Evolutionary conservation across 768 basidiomycete genomes (phyloP), one percentile per base, ranked within the genome.

Genomic region (Boletus rubescentipes): DNA sequence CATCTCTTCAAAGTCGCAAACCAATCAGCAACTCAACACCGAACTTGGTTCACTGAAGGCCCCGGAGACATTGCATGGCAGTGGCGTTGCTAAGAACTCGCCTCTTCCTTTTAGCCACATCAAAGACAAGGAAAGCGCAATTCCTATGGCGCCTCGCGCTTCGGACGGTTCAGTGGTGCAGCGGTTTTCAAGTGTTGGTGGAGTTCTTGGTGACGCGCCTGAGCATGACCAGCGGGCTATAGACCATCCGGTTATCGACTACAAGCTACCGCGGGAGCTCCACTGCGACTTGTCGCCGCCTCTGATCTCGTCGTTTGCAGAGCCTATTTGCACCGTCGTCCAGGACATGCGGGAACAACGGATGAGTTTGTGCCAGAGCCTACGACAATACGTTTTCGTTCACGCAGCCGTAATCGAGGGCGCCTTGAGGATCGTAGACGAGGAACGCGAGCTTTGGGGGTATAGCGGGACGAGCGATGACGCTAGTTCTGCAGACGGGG

Each of bases 271-370:
- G 16, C 75, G 89, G 34, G 71, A 72, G 53, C 71, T 90, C 51
- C 84, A 89, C 62, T 69, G 64, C 38, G 71, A 73, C 26, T 61
- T 67, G 38, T 81, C 81, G 12, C 90, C 92, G 4, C 78, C 78
- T 16, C 73, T 77, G 41, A 71, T 91, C 55, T 84, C 83, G 40
- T 75, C 77, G 34, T 84, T 87, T 57, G 77, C 80, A 31, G 87
- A 92, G 43, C 96, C 96, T 4, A 81, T 97, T 37, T 84, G 80
- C 67, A 80, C 84, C 50, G 81, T 97, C 1, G 77, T 98, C 46
- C 92, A 95, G 71, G 91, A 94, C 66, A 93, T 98, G 87, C 81
- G 96, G 41, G 87, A 95, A 69, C 95, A 98, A 73, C 78, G 96
- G 49, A 98, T 98, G 96, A 93, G 91, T 64, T 72, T 97, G 57